phyloP scores from a whole-genome alignment of 352 stramenopile species.

The Blastocystis sp. region DNA sequence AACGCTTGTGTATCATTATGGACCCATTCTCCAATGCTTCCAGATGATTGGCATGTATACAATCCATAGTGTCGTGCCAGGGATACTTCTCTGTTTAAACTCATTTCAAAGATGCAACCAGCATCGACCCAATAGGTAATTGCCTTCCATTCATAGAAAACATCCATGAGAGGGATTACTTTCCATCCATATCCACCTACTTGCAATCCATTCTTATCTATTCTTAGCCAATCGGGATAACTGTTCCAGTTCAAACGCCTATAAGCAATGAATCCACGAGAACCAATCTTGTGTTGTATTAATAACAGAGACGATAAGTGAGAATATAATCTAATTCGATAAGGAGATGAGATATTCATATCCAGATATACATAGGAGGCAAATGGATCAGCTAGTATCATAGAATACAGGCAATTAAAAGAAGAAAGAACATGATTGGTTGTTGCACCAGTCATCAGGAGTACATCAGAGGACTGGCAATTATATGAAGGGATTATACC shows the following conservation, averaged over 20 bases:
- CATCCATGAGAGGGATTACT: constrained; percentile 1
- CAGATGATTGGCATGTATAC: not conserved
- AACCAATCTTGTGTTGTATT: not conserved
- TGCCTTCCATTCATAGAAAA: not conserved
- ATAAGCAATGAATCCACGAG: not conserved
- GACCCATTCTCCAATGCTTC: not conserved
- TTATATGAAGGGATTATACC: not conserved
- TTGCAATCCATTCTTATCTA: not conserved
- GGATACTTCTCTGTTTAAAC: not conserved
- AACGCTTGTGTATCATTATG: not conserved
- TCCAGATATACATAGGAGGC: not conserved
- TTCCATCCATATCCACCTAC: constrained; percentile 25
- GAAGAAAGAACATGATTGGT: not conserved
- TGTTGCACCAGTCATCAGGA: not conserved
- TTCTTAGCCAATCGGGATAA: not conserved
- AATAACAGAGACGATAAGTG: not conserved
- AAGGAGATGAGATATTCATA: not conserved
- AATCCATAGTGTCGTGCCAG: not conserved
- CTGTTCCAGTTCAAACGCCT: not conserved
- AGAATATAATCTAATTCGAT: not conserved
- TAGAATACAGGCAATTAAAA: not conserved
- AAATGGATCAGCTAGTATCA: not conserved
- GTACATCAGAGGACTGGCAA: not conserved
- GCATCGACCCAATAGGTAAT: not conserved
- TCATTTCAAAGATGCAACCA: not conserved